Evolutionary conservation across 495 filamentous ascomycete species (phyloP).

Genomic region (Trichoderma parareesei): DNA sequence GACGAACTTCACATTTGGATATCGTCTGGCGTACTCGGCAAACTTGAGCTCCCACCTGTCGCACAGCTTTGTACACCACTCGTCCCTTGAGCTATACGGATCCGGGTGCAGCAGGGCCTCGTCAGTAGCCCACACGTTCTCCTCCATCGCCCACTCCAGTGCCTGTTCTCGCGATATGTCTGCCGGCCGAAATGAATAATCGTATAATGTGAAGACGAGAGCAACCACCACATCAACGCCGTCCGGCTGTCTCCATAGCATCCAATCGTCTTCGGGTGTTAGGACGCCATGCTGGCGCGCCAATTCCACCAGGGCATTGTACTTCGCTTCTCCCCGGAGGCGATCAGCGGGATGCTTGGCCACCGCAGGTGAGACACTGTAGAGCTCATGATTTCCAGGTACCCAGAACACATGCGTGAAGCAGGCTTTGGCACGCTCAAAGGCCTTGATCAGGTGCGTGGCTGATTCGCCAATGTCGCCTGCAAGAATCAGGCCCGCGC

Average conservation of each 20-base stretch:
- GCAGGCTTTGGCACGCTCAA: constrained; percentile 19
- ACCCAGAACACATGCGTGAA: constrained; percentile 27
- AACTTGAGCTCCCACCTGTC: constrained; percentile 18
- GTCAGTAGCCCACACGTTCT: constrained; percentile 25
- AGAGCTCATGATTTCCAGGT: constrained; percentile 30
- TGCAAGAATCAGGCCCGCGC: constrained; percentile 24
- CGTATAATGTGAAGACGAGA: constrained; percentile 28
- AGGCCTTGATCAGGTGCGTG: constrained; percentile 23
- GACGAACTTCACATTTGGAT: constrained; percentile 15
- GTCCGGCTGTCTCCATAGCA: constrained; percentile 20
- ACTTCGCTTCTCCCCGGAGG: constrained; percentile 23
- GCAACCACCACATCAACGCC: constrained; percentile 22
- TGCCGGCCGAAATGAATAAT: constrained; percentile 27
- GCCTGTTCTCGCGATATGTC: constrained; percentile 21
- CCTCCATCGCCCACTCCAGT: constrained; percentile 25
- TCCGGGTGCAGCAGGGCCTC: constrained; percentile 27
- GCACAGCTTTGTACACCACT: constrained; percentile 22
- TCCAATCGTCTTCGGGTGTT: constrained; percentile 28
- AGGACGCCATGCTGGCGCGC: constrained; percentile 23
- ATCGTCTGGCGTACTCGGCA: constrained; percentile 11
- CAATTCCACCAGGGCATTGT: constrained; percentile 21
- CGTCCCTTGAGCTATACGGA: constrained; percentile 23
- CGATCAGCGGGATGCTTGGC: constrained; percentile 13
- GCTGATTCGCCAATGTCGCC: constrained; percentile 27
- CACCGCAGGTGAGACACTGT: constrained; percentile 20